Evolutionary conservation across 73 alveolate species (phyloP).

Genomic region (Tetrahymena borealis): DNA sequence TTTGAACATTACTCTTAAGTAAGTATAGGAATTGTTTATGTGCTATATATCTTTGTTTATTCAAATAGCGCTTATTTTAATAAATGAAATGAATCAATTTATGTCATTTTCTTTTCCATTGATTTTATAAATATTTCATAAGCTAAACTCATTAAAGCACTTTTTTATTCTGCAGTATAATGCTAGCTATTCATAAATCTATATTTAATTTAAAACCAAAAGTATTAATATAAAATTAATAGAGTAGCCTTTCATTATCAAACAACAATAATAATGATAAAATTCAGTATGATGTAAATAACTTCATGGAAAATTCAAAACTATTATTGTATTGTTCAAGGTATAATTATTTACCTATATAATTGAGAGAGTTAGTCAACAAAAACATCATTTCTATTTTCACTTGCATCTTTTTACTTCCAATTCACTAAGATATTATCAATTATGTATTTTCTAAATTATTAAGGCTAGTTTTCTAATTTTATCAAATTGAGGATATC

Average conservation of each 20-base stretch:
- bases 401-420: not conserved
- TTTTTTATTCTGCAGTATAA: not conserved
- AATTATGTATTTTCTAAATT: not conserved
- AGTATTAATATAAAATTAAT: too few relatives aligned
- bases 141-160: not conserved
- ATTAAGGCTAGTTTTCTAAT: not conserved
- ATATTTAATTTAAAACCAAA: not conserved
- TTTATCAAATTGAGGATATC: not conserved
- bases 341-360: not conserved
- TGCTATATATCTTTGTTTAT: not conserved
- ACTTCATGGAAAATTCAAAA: too few relatives aligned
- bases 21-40: not conserved
- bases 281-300: too few relatives aligned
- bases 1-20: not conserved
- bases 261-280: too few relatives aligned
- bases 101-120: not conserved
- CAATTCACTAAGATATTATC: not conserved
- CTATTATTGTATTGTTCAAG: too few relatives aligned
- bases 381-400: not conserved
- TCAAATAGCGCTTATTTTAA: not conserved
- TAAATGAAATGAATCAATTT: not conserved
- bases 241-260: too few relatives aligned
- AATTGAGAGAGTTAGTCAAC: not conserved
- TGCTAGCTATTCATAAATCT: not conserved
- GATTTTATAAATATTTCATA: not conserved